Evolutionary conservation across 805 yeast species (phyloP), one percentile per base, ranked within the genome.

Genomic region (Kregervanrija fluxuum): DNA sequence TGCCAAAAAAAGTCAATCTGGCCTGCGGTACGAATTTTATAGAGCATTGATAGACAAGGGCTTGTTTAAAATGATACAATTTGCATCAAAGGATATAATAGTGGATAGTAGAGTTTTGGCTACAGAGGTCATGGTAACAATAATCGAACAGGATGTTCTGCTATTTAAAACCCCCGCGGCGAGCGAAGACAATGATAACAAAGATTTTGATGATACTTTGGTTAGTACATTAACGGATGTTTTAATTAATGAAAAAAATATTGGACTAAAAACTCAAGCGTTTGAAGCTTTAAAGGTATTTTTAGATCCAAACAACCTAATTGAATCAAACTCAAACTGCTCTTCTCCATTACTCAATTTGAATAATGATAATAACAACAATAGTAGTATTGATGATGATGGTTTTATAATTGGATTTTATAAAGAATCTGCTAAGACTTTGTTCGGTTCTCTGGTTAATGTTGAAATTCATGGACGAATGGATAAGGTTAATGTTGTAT

Each of bases 141-240:
- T 89, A 4, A 82, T 90, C 22, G 96, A 90, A 47, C 91, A 85
- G 53, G 96, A 89, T 56, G 81, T 85, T 9, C 62, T 79, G 12
- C 61, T 85, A 35, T 78, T 86, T 33, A 71, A 66, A 52, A 55
- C 47, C 6, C 59, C 55, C 9, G 40, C 35, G 11, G 56, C 36
- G 32, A 42, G 36, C 11, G 45, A 43, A 11, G 37, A 38, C 5
- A 51, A 49, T 36, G 37, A 73, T 45, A 87, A 83, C 51, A 46
- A 39, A 40, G 48, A 54, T 48, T n/a, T 43, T 47, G 50, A 75
- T 80, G 74, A 82, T 0, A 51, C 49, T n/a, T 59, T 85, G 41
- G 64, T 82, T 17, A 55, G 66, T 6, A 70, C 79, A 8, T 62
- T 88, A 33, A 71, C 82, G 0, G 73, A 78, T 33, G 71, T 88